Evolutionary conservation across 2,329 filamentous ascomycete genomes (phyloP).

Genomic region (Talaromyces sp.): DNA sequence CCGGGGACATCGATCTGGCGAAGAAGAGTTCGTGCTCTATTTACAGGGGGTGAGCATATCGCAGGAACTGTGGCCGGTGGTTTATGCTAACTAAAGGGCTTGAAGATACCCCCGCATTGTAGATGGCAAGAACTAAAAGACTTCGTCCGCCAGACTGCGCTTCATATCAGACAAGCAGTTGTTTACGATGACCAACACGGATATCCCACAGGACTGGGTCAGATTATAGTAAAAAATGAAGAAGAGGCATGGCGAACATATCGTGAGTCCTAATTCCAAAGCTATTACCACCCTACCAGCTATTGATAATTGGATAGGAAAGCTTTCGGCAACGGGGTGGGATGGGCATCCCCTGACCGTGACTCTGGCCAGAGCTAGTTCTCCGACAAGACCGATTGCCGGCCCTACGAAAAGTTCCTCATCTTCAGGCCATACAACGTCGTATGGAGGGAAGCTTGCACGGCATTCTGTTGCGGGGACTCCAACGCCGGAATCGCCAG

Average conservation of each 20-base stretch:
- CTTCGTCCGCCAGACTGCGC: constrained; percentile 43
- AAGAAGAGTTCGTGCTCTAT: constrained; percentile 46
- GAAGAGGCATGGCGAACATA: constrained; percentile 46
- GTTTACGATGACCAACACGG: constrained; percentile 45
- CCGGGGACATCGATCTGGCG: constrained; percentile 31
- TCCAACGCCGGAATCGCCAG: constrained; percentile 31
- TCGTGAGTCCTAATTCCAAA: constrained; percentile 27
- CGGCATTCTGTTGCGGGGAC: constrained; percentile 28
- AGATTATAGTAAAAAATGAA: constrained; percentile 46
- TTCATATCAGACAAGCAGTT: constrained; percentile 45
- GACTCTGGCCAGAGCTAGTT: constrained; percentile 39
- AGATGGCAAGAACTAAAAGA: constrained; percentile 47
- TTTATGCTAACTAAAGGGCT: background rate
- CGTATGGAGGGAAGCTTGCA: constrained; percentile 23
- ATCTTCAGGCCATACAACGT: background rate
- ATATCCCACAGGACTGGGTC: constrained; percentile 42
- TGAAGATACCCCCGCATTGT: constrained; percentile 42
- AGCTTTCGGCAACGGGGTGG: constrained; percentile 43
- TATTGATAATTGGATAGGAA: constrained; percentile 27
- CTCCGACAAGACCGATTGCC: constrained; percentile 42
- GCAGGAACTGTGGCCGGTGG: background rate
- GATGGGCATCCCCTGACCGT: constrained; percentile 44
- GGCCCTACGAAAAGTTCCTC: constrained; percentile 40
- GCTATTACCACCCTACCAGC: background rate
- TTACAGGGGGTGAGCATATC: constrained; percentile 39